Conservation (phyloP, 352 stramenopile genomes). For the Globisporangium solare region DNA sequence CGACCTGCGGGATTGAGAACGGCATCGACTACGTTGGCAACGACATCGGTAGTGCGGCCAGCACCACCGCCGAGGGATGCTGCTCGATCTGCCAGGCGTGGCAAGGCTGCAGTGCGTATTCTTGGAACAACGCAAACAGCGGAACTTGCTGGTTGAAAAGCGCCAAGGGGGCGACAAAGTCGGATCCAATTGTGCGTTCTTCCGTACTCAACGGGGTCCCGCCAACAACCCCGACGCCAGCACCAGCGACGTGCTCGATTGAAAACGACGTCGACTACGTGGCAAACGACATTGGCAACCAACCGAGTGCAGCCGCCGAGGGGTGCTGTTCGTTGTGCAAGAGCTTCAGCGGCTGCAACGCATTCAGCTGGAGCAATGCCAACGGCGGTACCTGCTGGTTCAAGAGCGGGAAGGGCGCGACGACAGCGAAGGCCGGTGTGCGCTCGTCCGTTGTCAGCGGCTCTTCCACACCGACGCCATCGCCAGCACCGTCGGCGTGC, state of each 20-base stretch:
- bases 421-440: conserved; percentile 7
- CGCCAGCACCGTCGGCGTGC: background rate
- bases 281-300: conserved; percentile 19
- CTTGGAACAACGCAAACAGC: conserved; percentile 41
- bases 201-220: background rate
- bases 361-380: conserved; percentile 26
- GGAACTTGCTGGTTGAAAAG: conserved; percentile 64
- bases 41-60: conserved; percentile 11
- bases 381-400: conserved; percentile 26
- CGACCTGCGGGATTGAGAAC: conserved; percentile 22
- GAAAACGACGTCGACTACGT: conserved; percentile 22
- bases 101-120: conserved; percentile 22
- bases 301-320: conserved; percentile 6
- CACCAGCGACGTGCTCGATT: conserved; percentile 4
- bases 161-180: conserved; percentile 15
- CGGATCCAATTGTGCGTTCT: background rate
- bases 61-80: conserved; percentile 10
- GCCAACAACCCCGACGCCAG: background rate
- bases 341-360: conserved; percentile 11
- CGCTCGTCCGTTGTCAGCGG: conserved; percentile 6
- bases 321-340: conserved; percentile 21
- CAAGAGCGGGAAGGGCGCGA: conserved; percentile 17
- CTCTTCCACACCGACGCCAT: background rate
- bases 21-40: conserved; percentile 13
- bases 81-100: conserved; percentile 8